Percentiles rank a stretch among this genome's conserved stretches.
phyloP scores from a whole-genome alignment of 176 grass and related monocot genomes.

The Saccharum spontaneum region DNA sequence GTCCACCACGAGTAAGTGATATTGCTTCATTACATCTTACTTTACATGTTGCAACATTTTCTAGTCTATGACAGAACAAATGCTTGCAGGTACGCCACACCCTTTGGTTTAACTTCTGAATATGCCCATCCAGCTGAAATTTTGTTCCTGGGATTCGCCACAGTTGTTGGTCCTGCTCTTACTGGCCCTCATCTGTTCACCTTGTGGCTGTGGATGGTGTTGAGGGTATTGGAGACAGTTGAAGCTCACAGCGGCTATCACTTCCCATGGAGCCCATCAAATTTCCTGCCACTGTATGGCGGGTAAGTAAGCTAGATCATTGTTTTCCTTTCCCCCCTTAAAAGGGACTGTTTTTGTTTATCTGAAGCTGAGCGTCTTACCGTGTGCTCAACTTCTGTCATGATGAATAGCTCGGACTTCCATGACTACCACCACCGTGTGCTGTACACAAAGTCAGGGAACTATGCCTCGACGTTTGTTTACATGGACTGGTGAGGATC shows the following conservation, averaged over 20 bases:
- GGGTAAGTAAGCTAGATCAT: conserved; percentile 55
- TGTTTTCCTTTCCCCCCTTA: neutral
- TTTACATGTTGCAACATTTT: neutral
- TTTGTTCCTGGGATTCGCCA: conserved; percentile 89
- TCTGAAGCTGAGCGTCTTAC: neutral
- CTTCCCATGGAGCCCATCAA: conserved; percentile 96
- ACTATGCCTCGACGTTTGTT: conserved; percentile 87
- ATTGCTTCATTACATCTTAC: conserved; percentile 2
- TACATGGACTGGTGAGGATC: conserved; percentile 88
- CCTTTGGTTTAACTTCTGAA: conserved; percentile 89
- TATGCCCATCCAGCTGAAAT: conserved; percentile 96
- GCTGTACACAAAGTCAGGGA: conserved; percentile 79
- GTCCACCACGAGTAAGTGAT: conserved; percentile 77
- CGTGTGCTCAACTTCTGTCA: neutral
- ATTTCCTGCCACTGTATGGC: conserved; percentile 92
- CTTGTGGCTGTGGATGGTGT: conserved; percentile 85
- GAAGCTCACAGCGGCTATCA: conserved; percentile 97
- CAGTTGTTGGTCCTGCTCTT: conserved; percentile 74
- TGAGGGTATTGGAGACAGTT: conserved; percentile 89
- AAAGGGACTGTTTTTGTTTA: neutral
- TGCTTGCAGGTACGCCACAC: conserved; percentile 73
- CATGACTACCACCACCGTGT: conserved; percentile 92
- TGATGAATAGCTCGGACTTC: conserved; percentile 65
- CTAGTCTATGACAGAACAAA: conserved; percentile 19
- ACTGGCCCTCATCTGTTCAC: conserved; percentile 93